A percentile compares a stretch with the other conserved stretches of the same genome.
Conservation (phyloP, 768 basidiomycete genomes). For the Termitomyces sp. region DNA sequence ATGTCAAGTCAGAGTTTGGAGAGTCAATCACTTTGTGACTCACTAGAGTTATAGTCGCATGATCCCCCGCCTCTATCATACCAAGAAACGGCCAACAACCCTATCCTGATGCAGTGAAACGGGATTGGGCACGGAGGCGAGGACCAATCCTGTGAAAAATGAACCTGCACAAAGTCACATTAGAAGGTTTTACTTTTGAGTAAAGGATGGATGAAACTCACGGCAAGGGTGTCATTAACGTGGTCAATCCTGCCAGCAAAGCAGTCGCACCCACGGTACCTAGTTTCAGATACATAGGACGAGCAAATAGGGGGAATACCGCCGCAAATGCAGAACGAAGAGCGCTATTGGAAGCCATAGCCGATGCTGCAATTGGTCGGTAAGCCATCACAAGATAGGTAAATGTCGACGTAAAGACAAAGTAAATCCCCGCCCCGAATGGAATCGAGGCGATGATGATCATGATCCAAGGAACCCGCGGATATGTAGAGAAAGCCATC, state of each 20-base stretch:
- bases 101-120: constrained; percentile 9
- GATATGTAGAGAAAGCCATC: constrained; percentile 52
- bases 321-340: constrained; percentile 57
- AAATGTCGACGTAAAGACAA: constrained; percentile 65
- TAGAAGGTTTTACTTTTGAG: not conserved
- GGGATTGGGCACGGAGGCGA: constrained; percentile 17
- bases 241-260: constrained; percentile 59
- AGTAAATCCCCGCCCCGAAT: constrained; percentile 61
- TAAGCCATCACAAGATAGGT: constrained; percentile 69
- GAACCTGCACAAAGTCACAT: constrained; percentile 9
- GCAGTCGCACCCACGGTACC: constrained; percentile 71
- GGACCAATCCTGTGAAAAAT: constrained; percentile 19
- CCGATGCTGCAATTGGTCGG: constrained; percentile 59
- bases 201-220: constrained; percentile 21
- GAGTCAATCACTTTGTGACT: not conserved
- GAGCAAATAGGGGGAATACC: constrained; percentile 57
- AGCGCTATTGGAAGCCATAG: constrained; percentile 62
- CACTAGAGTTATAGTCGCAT: not conserved
- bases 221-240: constrained; percentile 58
- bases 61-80: not conserved
- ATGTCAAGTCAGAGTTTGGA: not conserved
- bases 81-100: too few species aligned
- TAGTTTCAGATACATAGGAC: constrained; percentile 61
- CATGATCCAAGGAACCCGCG: constrained; percentile 54
- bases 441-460: constrained; percentile 61